These are phyloP conservation scores for Melocanna baccifera DNA, from an alignment of 176 grass and related monocot species.

Conservation along the genomic window DNA sequence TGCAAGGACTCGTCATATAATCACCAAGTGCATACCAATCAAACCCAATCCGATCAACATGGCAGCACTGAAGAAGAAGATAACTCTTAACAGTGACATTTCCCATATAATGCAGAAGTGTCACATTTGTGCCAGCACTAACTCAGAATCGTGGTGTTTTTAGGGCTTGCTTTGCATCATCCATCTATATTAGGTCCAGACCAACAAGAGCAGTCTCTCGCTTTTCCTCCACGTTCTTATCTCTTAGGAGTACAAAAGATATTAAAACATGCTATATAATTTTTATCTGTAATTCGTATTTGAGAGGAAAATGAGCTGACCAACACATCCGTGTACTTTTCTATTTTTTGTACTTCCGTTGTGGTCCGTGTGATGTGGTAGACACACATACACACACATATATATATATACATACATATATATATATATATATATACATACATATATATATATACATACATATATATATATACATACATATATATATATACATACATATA, in stretches of 20 bases:
- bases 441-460: too few relatives aligned
- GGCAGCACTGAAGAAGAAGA: background rate
- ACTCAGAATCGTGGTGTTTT: background rate
- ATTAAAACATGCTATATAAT: background rate
- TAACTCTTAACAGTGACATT: conserved; percentile 11
- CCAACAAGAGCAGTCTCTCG: background rate
- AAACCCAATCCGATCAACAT: conserved; percentile 15
- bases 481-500: too few relatives aligned
- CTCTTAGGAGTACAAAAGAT: background rate
- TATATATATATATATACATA: too few relatives aligned
- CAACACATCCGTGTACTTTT: background rate
- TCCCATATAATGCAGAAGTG: background rate
- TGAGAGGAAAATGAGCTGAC: conserved; percentile 1
- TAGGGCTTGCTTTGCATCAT: background rate
- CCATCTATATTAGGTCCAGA: background rate
- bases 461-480: too few relatives aligned
- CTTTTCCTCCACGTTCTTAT: conserved; percentile 8
- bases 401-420: too few relatives aligned
- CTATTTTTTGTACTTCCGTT: background rate
- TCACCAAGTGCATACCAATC: conserved; percentile 6
- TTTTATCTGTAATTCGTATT: background rate
- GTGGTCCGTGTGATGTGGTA: background rate
- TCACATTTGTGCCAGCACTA: conserved; percentile 17
- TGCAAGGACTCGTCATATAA: background rate
- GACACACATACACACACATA: too few relatives aligned